Percentiles rank a stretch among this genome's conserved stretches.
These are phyloP conservation scores for Penicillium sp. DNA, from an alignment of 2,329 filamentous ascomycete genomes.

Conservation along the genomic window DNA sequence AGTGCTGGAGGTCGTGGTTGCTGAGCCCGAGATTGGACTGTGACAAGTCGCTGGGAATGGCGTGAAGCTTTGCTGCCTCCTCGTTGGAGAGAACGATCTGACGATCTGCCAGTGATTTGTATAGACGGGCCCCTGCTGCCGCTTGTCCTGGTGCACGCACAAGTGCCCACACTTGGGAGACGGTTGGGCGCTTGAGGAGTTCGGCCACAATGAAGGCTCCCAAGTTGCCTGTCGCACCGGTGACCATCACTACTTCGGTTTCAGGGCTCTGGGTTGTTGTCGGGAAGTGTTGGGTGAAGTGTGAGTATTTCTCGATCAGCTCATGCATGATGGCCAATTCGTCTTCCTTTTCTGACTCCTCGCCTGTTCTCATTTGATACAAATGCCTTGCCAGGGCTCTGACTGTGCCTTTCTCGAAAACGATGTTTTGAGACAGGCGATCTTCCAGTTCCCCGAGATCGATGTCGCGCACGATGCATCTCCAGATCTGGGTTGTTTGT, in stretches of 20 bases:
- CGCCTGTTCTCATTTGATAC: slow-evolving; percentile 43
- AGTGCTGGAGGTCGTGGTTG: slow-evolving; percentile 39
- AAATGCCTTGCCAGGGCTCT: slow-evolving; percentile 50
- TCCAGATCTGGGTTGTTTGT: slow-evolving; percentile 59
- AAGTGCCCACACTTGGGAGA: slow-evolving; percentile 57
- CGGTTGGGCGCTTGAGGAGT: slow-evolving; percentile 37
- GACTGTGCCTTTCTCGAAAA: slow-evolving; percentile 60
- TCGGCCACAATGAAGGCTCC: slow-evolving; percentile 60
- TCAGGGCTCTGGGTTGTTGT: slow-evolving; percentile 26
- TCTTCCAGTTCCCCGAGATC: slow-evolving; percentile 46
- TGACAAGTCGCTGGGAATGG: slow-evolving; percentile 51
- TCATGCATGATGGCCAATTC: slow-evolving; percentile 49
- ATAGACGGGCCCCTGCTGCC: slow-evolving; percentile 47
- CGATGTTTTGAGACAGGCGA: slow-evolving; percentile 56
- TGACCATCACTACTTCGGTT: slow-evolving; percentile 49
- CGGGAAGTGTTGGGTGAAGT: slow-evolving; percentile 32
- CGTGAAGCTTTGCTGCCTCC: slow-evolving; percentile 44
- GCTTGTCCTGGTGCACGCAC: slow-evolving; percentile 48
- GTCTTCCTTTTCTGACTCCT: slow-evolving; percentile 34
- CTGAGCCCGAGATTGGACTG: slow-evolving; percentile 53
- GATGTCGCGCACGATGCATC: slow-evolving; percentile 53
- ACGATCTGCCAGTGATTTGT: slow-evolving; percentile 44
- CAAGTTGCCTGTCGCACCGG: slow-evolving; percentile 66
- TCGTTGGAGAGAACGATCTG: slow-evolving; percentile 26
- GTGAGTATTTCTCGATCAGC: slow-evolving; percentile 50